Conservation (phyloP, 225 moss, liverwort and hornwort species). For the Polytrichum formosum region DNA sequence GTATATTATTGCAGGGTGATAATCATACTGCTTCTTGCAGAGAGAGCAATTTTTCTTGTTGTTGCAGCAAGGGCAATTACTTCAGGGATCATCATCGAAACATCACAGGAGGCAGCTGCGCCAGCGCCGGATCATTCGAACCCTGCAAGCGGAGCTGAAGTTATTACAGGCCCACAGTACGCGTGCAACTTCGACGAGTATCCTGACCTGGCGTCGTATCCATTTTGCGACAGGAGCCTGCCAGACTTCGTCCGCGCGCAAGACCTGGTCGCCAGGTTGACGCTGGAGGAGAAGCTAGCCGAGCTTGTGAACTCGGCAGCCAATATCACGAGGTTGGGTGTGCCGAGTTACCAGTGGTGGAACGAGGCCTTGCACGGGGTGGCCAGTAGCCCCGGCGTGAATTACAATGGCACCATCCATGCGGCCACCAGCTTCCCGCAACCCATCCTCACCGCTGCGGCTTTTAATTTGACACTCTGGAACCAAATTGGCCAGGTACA, state of each 20-base stretch:
- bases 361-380: constrained; percentile 40
- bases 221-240: constrained; percentile 18
- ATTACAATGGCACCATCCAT: constrained; percentile 28
- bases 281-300: constrained; percentile 27
- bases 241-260: constrained; percentile 24
- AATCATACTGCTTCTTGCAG: no score
- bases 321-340: constrained; percentile 17
- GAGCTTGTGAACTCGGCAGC: constrained; percentile 25
- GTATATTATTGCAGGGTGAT: no score
- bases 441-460: constrained; percentile 49
- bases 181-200: constrained; percentile 12
- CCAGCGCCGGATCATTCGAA: no score
- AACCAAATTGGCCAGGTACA: constrained; percentile 51
- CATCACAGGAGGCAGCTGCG: no score
- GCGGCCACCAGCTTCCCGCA: constrained; percentile 39
- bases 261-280: constrained; percentile 26
- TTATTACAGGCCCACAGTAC: neutral
- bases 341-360: constrained; percentile 38
- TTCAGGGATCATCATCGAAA: no score
- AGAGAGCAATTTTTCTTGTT: no score
- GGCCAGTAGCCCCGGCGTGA: constrained; percentile 6
- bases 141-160: neutral
- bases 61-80: no score
- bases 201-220: constrained; percentile 6
- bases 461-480: constrained; percentile 55